phyloP scores from a whole-genome alignment of 257 asterid genomes.

The Solanum tacnaense region DNA sequence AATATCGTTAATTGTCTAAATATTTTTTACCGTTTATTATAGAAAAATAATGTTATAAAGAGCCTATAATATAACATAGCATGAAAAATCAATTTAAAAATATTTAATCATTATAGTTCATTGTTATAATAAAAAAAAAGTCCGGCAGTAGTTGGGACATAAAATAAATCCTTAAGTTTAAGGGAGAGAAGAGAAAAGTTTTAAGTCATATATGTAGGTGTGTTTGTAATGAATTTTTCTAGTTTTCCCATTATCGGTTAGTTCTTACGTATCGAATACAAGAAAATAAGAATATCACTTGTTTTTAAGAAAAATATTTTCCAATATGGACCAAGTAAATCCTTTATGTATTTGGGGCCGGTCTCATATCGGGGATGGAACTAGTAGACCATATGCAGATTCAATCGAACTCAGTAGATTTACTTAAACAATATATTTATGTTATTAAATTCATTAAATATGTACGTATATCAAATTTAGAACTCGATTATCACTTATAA shows the following conservation, averaged over 20 bases:
- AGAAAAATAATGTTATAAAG: neutral
- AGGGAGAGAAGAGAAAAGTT: neutral
- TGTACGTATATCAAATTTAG: fast-evolving
- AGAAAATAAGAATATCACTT: neutral
- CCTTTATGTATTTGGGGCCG: neutral
- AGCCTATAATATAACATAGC: neutral
- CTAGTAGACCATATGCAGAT: fast-evolving
- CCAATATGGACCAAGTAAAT: neutral
- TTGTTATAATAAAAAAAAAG: neutral
- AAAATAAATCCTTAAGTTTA: neutral
- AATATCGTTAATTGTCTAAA: neutral
- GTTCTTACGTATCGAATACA: neutral
- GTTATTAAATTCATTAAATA: too few species aligned
- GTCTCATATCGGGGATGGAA: neutral
- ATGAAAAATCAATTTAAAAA: neutral
- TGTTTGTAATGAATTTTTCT: neutral
- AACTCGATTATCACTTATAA: too few species aligned
- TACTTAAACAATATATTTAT: fast-evolving
- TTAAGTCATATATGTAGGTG: neutral
- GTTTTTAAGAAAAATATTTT: neutral
- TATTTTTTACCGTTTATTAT: neutral
- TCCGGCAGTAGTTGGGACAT: neutral
- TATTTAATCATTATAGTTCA: neutral
- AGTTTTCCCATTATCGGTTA: neutral
- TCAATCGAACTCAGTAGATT: fast-evolving